These are phyloP conservation scores for Candolleomyces eurysporus DNA, from an alignment of 768 basidiomycete genomes.

Conservation along the genomic window DNA sequence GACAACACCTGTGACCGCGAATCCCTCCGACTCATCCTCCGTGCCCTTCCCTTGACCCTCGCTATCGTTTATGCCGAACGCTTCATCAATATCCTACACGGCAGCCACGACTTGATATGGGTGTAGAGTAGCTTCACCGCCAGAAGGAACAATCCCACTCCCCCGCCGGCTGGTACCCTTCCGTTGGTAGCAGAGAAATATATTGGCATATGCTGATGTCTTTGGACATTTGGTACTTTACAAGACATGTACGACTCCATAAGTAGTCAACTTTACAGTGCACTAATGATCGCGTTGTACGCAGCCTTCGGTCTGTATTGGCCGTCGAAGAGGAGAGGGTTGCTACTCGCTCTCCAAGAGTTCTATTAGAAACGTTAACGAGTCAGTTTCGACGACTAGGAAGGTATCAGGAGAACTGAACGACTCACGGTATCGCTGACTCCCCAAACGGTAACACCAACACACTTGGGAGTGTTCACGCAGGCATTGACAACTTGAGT, in stretches of 20 bases:
- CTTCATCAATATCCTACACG: too few relatives aligned
- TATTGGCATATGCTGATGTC: background rate
- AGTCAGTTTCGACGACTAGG: background rate
- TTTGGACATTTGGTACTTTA: background rate
- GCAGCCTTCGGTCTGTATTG: constrained; percentile 49
- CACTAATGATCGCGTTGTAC: constrained; percentile 28
- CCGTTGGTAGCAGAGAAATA: background rate
- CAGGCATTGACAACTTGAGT: constrained; percentile 44
- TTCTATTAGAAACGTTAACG: constrained; percentile 28
- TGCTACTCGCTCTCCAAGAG: constrained; percentile 44
- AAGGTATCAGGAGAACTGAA: background rate
- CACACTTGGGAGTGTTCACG: constrained; percentile 36
- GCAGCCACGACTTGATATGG: too few relatives aligned
- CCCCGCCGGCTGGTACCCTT: too few relatives aligned
- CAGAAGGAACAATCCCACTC: too few relatives aligned
- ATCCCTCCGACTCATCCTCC: too few relatives aligned
- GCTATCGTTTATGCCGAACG: too few relatives aligned
- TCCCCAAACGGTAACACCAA: constrained; percentile 51
- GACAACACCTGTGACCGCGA: too few relatives aligned
- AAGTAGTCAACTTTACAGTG: constrained; percentile 6
- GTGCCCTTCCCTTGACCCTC: too few relatives aligned
- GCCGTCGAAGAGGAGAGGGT: constrained; percentile 44
- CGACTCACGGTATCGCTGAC: constrained; percentile 41
- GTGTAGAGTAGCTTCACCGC: too few relatives aligned
- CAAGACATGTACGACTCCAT: background rate